Evolutionary conservation across 2,329 filamentous ascomycete genomes (phyloP).

Genomic region (Amauroascus niger): DNA sequence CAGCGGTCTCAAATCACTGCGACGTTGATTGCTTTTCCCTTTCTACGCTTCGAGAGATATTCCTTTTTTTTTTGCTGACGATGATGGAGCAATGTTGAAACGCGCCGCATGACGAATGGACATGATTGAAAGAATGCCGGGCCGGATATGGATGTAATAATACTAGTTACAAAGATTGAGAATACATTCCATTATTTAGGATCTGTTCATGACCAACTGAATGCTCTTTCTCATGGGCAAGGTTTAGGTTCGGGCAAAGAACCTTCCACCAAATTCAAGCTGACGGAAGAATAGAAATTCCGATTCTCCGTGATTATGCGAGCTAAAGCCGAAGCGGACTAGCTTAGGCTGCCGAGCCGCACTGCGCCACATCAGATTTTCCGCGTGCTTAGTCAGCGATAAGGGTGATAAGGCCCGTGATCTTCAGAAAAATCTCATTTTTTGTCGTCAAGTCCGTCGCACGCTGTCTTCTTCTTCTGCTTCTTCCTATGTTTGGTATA

Average conservation of each 20-base stretch:
- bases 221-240: too few relatives aligned
- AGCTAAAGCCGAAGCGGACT: not conserved
- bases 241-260: too few relatives aligned
- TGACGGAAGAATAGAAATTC: too few relatives aligned
- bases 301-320: not conserved
- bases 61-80: not conserved
- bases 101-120: constrained; percentile 1
- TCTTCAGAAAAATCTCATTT: constrained; percentile 2
- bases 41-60: not conserved
- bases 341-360: not conserved
- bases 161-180: not conserved
- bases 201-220: too few relatives aligned
- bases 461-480: not conserved
- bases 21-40: not conserved
- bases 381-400: constrained; percentile 3
- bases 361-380: not conserved
- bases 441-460: not conserved
- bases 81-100: not conserved
- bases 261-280: too few relatives aligned
- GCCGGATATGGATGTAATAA: not conserved
- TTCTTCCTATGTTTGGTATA: not conserved
- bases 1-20: not conserved
- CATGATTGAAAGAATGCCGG: not conserved
- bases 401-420: constrained; percentile 7
- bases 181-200: not conserved